Percentiles rank a stretch among this genome's conserved stretches.
These are phyloP conservation scores for Acorus gramineus DNA, from an alignment of 106 monocot species.

Conservation along the genomic window DNA sequence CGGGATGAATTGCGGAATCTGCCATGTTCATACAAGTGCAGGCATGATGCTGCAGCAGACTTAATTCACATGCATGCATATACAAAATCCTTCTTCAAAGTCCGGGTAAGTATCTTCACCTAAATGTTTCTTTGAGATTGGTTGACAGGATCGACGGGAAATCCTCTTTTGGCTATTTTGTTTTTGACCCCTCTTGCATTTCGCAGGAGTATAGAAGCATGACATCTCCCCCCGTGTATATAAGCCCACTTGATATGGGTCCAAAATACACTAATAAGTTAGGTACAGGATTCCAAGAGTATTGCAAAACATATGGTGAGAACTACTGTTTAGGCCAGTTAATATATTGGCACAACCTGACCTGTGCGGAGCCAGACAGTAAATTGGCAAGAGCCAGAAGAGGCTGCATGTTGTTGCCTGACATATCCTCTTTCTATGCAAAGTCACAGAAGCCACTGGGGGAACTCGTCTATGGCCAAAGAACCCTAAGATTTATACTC, in stretches of 20 bases:
- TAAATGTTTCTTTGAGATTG: too few relatives aligned
- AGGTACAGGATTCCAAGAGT: conserved; percentile 79
- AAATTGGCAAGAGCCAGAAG: conserved; percentile 55
- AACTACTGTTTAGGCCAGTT: conserved; percentile 93
- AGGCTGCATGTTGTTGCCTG: conserved; percentile 77
- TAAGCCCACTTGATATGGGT: conserved; percentile 89
- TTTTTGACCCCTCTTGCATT: too few relatives aligned
- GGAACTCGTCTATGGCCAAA: conserved; percentile 61
- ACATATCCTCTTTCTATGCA: conserved; percentile 71
- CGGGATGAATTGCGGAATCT: conserved; percentile 79
- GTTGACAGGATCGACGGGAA: too few relatives aligned
- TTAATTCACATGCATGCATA: conserved; percentile 91
- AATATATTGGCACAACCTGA: conserved; percentile 85
- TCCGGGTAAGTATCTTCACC: conserved; percentile 34
- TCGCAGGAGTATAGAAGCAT: conserved; percentile 67
- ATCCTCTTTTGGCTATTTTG: too few relatives aligned
- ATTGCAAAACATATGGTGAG: conserved; percentile 76
- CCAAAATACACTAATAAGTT: conserved; percentile 82
- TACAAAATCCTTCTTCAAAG: conserved; percentile 74
- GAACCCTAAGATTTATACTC: conserved; percentile 71
- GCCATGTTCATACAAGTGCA: conserved; percentile 64
- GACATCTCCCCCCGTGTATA: conserved; percentile 79
- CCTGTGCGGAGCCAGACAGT: conserved; percentile 71
- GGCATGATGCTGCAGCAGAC: conserved; percentile 96
- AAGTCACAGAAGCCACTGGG: conserved; percentile 47